Evolutionary conservation across 2,329 filamentous ascomycete species (phyloP), one percentile per base, ranked within the genome.

Genomic region (Trichoderma citrinoviride): DNA sequence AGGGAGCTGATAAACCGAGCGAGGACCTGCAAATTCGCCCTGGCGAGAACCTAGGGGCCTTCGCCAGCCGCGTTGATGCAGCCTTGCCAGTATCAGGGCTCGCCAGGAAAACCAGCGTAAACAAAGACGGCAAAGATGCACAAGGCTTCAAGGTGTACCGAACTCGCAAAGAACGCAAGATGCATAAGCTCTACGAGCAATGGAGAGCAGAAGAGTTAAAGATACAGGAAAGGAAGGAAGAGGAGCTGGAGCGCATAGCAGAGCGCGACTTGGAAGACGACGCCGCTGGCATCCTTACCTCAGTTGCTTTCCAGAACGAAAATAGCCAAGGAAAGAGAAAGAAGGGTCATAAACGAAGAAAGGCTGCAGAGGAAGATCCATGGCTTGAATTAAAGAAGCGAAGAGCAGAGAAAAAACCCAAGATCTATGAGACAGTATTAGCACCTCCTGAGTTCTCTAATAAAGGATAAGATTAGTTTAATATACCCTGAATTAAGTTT

Each of bases 151-250:
- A 92, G 73, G 83, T 88, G 19, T 84, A 86, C 68, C 83, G 86
- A 58, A 97, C 93, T 6, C 90, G 89, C 75, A 95, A 93, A 72
- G 93, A 97, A 79, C 90, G 87, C 74, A 89, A 90, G 69, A 89
- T 97, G 81, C 87, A 88, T 71, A 91, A 91, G 72, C 83, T 92
- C 68, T 92, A 93, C 74, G 88, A 90, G 50, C 91, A 94, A 70
- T 93, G 90, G 84, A 81, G 84, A 61, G 88, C 88, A 69, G 85
- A 89, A 71, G 89, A 90, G 23, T 80, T 80, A 58, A 87, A 86
- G 73, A 80, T 87, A 47, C 80, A 86, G 68, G 88, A 89, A 57
- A 81, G 85, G 70, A 85, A 84, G 61, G 87, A 89, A 52, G 89
- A 91, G 57, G 86, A 88, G 66, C 77, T 86, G 56, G 87, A 90